phyloP scores from a whole-genome alignment of 2,329 filamentous ascomycete genomes.

The Ophidiomyces ophidiicola region DNA sequence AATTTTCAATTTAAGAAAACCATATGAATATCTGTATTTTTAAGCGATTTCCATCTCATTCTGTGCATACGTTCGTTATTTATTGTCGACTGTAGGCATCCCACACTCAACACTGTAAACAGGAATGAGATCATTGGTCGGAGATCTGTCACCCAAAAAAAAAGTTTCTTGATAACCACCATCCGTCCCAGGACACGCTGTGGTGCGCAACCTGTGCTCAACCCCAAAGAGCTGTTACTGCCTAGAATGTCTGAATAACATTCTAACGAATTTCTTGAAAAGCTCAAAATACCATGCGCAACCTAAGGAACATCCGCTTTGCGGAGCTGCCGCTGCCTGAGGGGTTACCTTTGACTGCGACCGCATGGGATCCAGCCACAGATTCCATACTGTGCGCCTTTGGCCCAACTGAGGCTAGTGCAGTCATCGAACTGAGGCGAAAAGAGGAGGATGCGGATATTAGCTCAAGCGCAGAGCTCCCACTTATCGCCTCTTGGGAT shows the following conservation, averaged over 20 bases:
- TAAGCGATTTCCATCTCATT: background rate
- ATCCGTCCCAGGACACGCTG: no score
- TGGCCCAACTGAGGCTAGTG: slow-evolving; percentile 60
- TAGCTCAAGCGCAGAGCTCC: slow-evolving; percentile 34
- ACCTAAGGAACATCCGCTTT: slow-evolving; percentile 67
- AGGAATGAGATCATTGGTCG: slow-evolving; percentile 21
- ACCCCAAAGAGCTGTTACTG: no score
- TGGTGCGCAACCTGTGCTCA: no score
- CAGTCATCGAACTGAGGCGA: slow-evolving; percentile 60
- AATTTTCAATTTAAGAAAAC: slow-evolving; percentile 7
- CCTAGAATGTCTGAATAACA: background rate
- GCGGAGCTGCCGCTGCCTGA: slow-evolving; percentile 50
- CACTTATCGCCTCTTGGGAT: slow-evolving; percentile 71
- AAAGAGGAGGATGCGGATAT: slow-evolving; percentile 27
- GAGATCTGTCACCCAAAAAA: slow-evolving; percentile 3
- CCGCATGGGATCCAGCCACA: slow-evolving; percentile 71
- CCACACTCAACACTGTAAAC: no score
- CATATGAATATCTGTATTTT: slow-evolving; percentile 7
- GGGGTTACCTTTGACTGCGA: slow-evolving; percentile 55
- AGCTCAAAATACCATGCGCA: slow-evolving; percentile 54
- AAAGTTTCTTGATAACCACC: background rate
- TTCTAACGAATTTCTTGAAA: background rate
- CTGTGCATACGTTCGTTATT: background rate
- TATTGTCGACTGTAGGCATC: no score
- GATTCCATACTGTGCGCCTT: slow-evolving; percentile 72